Evolutionary conservation across 2,329 filamentous ascomycete species (phyloP), one percentile per base, ranked within the genome.

Genomic region (Triangularia verruculosa): DNA sequence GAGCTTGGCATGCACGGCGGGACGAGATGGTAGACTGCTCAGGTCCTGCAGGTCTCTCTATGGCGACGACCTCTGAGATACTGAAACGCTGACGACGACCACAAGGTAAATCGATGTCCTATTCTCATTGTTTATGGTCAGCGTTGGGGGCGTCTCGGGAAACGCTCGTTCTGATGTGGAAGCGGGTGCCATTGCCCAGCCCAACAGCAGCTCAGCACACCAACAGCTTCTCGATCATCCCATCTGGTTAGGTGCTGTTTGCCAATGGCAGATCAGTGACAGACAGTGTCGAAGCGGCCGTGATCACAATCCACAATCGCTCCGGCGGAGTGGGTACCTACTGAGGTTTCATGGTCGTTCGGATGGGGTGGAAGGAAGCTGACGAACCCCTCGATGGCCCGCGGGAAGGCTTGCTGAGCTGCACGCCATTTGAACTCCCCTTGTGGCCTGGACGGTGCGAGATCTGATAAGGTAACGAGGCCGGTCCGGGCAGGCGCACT

Each of bases 341-440:
- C n/a, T 47, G 13, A 39, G 34, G 34, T 17, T 58, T 47, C 32
- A 25, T 43, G n/a, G 25, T 22, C 15, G n/a, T 57, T 39, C 28
- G 22, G 56, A 58, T 39, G 39, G 20, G 8, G 39, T 47, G n/a
- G n/a, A 47, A 47, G 39, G n/a, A 47, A 47, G n/a, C 39, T 47
- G n/a, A 20, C n/a, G 3, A 17, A 17, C n/a, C 39, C 39, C 39
- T 47, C 39, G 39, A 47, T 47, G 51, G 51, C 12, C 25, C 4
- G 51, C 20, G 12, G 51, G 51, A 54, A 25, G 22, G 51, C 24
- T 27, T 15, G 7, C 12, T 54, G 51, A 59, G 22, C 57, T 59
- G 57, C 57, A 59, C 57, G 56, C 15, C 43, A 57, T 57, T 17
- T 20, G 52, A 52, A 59, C 28, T 27, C 56, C 56, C 57, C 34